Conservation (phyloP, 352 stramenopile genomes). For the Pythium phragmiticola region DNA sequence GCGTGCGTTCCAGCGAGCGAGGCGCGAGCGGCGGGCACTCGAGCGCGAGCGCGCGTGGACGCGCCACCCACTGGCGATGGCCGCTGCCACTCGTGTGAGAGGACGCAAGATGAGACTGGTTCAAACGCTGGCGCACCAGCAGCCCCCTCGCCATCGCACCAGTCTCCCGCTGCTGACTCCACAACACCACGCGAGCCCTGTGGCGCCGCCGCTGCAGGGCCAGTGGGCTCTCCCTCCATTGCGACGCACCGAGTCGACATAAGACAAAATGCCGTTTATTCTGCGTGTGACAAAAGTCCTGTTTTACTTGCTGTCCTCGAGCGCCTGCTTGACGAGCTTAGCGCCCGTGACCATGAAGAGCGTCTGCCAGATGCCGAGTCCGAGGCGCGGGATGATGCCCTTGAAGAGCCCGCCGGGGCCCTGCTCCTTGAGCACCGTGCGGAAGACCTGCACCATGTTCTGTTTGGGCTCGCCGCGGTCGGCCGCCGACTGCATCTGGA, state of each 20-base stretch:
- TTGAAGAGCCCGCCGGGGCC: slow-evolving; percentile 87
- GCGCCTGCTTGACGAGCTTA: slow-evolving; percentile 86
- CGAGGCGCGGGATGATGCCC: slow-evolving; percentile 85
- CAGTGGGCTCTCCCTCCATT: not conserved
- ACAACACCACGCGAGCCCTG: not conserved
- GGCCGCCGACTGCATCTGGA: slow-evolving; percentile 90
- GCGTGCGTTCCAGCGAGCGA: slow-evolving; percentile 28
- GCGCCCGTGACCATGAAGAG: slow-evolving; percentile 92
- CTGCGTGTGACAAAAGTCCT: not conserved
- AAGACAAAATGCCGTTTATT: too few species aligned
- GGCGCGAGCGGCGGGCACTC: slow-evolving; percentile 9
- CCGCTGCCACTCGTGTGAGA: slow-evolving; percentile 9
- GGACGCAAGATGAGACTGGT: slow-evolving; percentile 3
- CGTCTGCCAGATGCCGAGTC: slow-evolving; percentile 89
- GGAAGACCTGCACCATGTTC: slow-evolving; percentile 90
- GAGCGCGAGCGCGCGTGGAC: slow-evolving; percentile 7
- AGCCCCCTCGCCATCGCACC: not conserved
- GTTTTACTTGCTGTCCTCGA: slow-evolving; percentile 49
- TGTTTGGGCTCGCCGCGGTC: slow-evolving; percentile 88
- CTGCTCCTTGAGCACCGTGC: slow-evolving; percentile 83
- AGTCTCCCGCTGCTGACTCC: not conserved
- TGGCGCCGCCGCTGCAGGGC: too few species aligned
- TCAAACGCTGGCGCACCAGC: not conserved
- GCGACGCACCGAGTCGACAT: not conserved
- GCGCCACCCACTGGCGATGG: slow-evolving; percentile 8